Base-by-base conservation (phyloP, 768 basidiomycete genomes). In the Tricholoma saponaceum region DNA sequence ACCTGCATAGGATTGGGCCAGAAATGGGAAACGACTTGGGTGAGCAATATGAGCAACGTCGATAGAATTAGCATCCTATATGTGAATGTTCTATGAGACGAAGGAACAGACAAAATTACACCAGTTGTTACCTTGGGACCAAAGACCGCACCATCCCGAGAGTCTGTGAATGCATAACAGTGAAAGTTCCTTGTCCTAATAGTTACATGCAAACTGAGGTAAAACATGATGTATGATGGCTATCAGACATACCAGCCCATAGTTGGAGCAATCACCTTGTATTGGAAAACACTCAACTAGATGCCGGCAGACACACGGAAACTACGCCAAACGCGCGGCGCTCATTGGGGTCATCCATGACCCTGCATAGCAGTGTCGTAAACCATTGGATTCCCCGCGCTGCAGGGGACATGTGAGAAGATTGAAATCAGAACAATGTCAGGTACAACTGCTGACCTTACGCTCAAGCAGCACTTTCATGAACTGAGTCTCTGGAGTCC, bases 271-370 rank as follows among this genome's bases (percentile, higher is more conserved):
- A 74, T 44, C 30, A 65, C 69, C 54, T 74, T 75, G 61, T 73
- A 71, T 53, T 74, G 72, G 51, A 74, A 68, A 0, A 66, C 66
- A 26, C 66, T 67, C 33, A 75, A 56, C 32, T 67, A 69, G 20
- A 70, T 70, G 2, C 71, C 73, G 35, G 69, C 72, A 10, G 70
- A 69, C 28, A 73, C 68, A 13, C 67, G 66, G 60, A 73, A 67
- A 30, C 67, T 20, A 22, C 70, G 66, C 71, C 68, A 71, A 10
- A 72, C 62, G 10, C 67, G 66, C 16, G 62, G 64, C 51, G 67
- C 52, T 12, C 71, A 67, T 10, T 65, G 26, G 50, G 20, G 14
- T 51, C 50, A 30, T 18, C 20, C 26, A 51, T 51, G n/a, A 51
- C 28, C 23, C 50, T 51, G 28, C 7, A 51, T 35, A 51, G 5